Percentiles rank a stretch among this genome's conserved stretches.
Conservation (phyloP, 2,329 filamentous ascomycete genomes). For the Beauveria medogensis region DNA sequence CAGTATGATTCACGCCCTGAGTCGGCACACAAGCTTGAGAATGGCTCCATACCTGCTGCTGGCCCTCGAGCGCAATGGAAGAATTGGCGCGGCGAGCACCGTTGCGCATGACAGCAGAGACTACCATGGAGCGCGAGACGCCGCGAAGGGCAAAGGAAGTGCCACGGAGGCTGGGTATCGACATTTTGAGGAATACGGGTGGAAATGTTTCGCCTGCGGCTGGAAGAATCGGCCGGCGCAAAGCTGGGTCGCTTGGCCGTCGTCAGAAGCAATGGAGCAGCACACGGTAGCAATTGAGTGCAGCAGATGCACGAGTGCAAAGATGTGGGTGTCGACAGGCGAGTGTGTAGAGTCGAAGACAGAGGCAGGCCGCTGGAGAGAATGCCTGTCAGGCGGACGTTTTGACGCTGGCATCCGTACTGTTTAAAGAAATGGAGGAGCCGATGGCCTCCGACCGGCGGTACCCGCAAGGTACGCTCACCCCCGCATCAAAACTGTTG, state of each 20-base stretch:
- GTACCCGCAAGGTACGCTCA: slow-evolving; percentile 14
- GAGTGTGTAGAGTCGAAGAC: background rate
- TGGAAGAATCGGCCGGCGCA: background rate
- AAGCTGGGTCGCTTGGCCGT: background rate
- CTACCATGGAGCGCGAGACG: slow-evolving; percentile 26
- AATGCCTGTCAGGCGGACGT: background rate
- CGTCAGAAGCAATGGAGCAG: background rate
- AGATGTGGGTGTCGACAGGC: background rate
- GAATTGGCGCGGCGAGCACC: slow-evolving; percentile 33
- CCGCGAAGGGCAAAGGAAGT: slow-evolving; percentile 39
- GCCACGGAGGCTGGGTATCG: slow-evolving; percentile 38
- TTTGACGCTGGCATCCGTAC: background rate
- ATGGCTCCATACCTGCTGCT: slow-evolving; percentile 45
- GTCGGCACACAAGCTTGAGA: slow-evolving; percentile 11
- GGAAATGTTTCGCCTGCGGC: background rate
- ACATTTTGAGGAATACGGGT: slow-evolving; percentile 29
- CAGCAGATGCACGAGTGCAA: background rate
- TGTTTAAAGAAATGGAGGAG: slow-evolving; percentile 6
- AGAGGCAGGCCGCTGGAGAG: background rate
- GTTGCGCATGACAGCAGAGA: slow-evolving; percentile 16
- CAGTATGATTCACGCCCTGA: background rate
- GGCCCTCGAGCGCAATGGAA: slow-evolving; percentile 43
- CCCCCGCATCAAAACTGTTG: slow-evolving; percentile 9
- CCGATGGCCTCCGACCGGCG: slow-evolving; percentile 18
- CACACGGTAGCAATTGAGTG: background rate